Evolutionary conservation across 352 stramenopile species (phyloP), one percentile per base, ranked within the genome.

Genomic region (Globisporangium takayamanum): DNA sequence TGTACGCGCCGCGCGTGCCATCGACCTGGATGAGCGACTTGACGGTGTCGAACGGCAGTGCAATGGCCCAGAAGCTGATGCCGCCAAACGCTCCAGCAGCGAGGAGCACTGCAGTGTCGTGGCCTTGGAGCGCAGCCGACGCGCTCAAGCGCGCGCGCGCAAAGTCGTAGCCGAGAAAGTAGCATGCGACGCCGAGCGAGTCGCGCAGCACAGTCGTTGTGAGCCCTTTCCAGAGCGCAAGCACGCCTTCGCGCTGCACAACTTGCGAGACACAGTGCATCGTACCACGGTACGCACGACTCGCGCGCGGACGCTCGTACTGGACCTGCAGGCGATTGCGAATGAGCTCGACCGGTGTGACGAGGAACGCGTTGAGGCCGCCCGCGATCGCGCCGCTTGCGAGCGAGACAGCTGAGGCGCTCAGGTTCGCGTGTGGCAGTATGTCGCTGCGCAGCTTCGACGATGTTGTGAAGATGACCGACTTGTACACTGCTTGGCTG

Each of bases 401-500:
- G 14, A 88, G 64, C 41, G 78, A 75, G 48, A 73, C 68, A 5
- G 67, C 69, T 33, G 78, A 78, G 3, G 81, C 64, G n/a, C 66
- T 70, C 15, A 77, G 58, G 28, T 60, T 33, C 47, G 68, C 53
- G 30, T 65, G 51, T 6, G 77, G 69, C 16, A 89, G 61, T 14
- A 87, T 60, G 39, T 90, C 78, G 30, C 68, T 73, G 54, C 78
- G 78, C n/a, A 87, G 57, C 53, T 60, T 72, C 30, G 78, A 72
- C 5, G 80, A 89, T 2, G 74, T 87, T 28, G 81, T 91, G 64
- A 95, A 95, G 63, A 95, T 95, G 53, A 95, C 81, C 39, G 85
- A 84, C 64, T 95, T 95, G 80, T 95, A 95, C 50, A 95, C 71
- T 1, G 80, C 85, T 62, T 95, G 85, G 51, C 81, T 90, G 64